Evolutionary conservation across 495 filamentous ascomycete genomes (phyloP), one percentile per base, ranked within the genome.

Genomic region (Stereocaulon alpinum): DNA sequence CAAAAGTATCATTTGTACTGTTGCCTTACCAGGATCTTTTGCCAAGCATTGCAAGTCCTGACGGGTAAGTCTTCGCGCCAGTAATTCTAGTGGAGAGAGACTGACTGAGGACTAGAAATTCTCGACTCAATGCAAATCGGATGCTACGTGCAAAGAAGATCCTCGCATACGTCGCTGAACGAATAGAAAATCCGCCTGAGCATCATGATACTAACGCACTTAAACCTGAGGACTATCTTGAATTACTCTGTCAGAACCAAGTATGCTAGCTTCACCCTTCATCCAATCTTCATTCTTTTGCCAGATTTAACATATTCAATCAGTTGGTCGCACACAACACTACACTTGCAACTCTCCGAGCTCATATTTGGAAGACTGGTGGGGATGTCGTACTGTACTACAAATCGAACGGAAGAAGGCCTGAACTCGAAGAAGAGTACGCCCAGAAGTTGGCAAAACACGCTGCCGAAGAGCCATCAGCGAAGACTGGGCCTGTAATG

Each of bases 81-180:
- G 17, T 48, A 27, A 41, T 59, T 61, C 58, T 0, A 34, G 52
- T 22, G 7, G 37, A 40, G 24, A 20, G 22, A 42, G 58, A 58
- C 62, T 18, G 64, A 63, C 55, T 69, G 67, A 43, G 7, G 14
- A 22, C 12, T 32, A 83, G 85, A 40, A 93, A 89, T 63, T 87
- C 89, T 52, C 83, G 93, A 32, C 79, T 98, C 59, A 98, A 97
- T 69, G 93, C 93, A 32, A 98, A 97, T 67, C 79, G 93, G 32
- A 97, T 98, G 94, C 79, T 98, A 32, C 81, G 93, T 47, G 87
- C 91, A 4, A 92, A 89, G 74, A 98, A 97, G 76, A 89, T 98
- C n/a, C 71, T 95, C 40, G 84, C 82, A 1, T 98, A 98, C 65
- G 84, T 97, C 7, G 86, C 90, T 2, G 93, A 98, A 69, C 80